Base-by-base conservation (phyloP, 2,329 filamentous ascomycete species). In the Cercospora sp. region DNA sequence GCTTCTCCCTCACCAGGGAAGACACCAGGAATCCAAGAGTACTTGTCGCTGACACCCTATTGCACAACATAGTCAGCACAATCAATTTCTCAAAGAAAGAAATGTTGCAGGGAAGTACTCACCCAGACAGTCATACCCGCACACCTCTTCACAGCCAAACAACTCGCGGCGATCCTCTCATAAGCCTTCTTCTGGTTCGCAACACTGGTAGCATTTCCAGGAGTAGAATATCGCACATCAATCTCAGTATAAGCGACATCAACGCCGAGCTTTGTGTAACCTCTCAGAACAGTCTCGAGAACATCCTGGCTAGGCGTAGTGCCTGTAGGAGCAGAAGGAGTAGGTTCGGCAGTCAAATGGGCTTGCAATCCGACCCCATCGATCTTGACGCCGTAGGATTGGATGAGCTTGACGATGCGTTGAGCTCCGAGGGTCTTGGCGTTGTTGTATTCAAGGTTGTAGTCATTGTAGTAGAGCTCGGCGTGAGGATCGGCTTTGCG, bases 241-340 rank as follows among this genome's bases (percentile, higher is more conserved):
- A 90, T 82, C 79, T 90, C 88, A 2, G 88, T 90, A 65, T 89
- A 82, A 8, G 87, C 87, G 30, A 89, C 82, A 71, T 90, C 87
- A 21, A 85, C 81, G 18, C 82, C 82, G 24, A 85, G 78, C n/a
- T 75, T 74, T 2, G 84, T 85, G 61, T 88, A 85, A 0, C 81
- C 79, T 70, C 83, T 80, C 71, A 89, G 81, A 24, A 70, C 68
- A 3, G 85, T 83, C 12, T 76, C 76, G 8, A 81, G 81, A 55
- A 73, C 70, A 1, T 72, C 74, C 2, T 75, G 74, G 24, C 21
- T 51, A 0, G 70, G 70, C 1, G 68, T 68, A 1, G 24, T 45
- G 5, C 67, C 69, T 16, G 45, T 66, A 9, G 63, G 57, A 28
- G 49, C 37, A 16, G 63, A 34, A n/a, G 37, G 30, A 10, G 77